These are phyloP conservation scores for Hanseniaspora lindneri DNA, from an alignment of 805 yeast genomes.

Conservation along the genomic window DNA sequence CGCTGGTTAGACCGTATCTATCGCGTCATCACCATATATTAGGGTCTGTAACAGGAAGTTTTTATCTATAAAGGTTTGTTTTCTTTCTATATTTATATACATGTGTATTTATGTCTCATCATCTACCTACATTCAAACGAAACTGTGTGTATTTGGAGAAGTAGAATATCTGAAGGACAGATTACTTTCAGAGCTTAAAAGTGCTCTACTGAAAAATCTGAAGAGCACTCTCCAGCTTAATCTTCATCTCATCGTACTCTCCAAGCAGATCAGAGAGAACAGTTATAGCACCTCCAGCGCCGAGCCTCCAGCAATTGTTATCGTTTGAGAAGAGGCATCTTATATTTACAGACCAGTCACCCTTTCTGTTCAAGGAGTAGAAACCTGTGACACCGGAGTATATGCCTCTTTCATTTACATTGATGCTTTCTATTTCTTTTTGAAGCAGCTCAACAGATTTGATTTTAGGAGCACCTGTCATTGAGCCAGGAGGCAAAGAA, in stretches of 20 bases:
- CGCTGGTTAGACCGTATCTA: too few relatives aligned
- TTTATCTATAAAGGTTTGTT: too few relatives aligned
- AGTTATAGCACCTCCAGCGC: slow-evolving; percentile 98
- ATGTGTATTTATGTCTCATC: too few relatives aligned
- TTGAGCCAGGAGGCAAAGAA: slow-evolving; percentile 93
- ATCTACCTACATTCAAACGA: too few relatives aligned
- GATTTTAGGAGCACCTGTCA: slow-evolving; percentile 98
- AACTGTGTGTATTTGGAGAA: too few relatives aligned
- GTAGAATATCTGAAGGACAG: too few relatives aligned
- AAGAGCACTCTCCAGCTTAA: slow-evolving; percentile 68
- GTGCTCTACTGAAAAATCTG: slow-evolving; percentile 42
- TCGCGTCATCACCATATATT: too few relatives aligned
- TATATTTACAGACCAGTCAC: slow-evolving; percentile 94
- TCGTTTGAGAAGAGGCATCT: slow-evolving; percentile 58
- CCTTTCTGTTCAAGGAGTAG: slow-evolving; percentile 76
- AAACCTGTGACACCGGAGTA: slow-evolving; percentile 94
- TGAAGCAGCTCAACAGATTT: slow-evolving; percentile 78
- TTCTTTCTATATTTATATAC: too few relatives aligned
- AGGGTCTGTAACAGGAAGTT: too few relatives aligned
- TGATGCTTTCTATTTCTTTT: slow-evolving; percentile 26
- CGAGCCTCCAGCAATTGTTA: slow-evolving; percentile 59
- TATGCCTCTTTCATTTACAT: slow-evolving; percentile 49
- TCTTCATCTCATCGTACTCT: slow-evolving; percentile 85
- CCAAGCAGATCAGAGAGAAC: slow-evolving; percentile 69
- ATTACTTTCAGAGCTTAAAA: background rate